Evolutionary conservation across 768 basidiomycete species (phyloP).

Genomic region (Bullera alba): DNA sequence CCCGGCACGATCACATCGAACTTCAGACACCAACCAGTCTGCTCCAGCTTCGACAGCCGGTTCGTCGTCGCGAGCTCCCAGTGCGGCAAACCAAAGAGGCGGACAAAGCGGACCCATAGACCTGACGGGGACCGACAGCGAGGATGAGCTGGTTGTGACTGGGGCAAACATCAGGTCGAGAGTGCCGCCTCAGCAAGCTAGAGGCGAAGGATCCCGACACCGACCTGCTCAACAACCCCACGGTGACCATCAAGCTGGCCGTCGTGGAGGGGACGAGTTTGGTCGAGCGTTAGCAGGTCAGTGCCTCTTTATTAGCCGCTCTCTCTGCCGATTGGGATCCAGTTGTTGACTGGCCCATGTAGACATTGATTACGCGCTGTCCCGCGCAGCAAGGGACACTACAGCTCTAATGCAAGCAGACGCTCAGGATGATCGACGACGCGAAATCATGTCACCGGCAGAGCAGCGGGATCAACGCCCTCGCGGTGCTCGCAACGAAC

Average conservation of each 20-base stretch:
- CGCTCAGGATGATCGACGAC: conserved; percentile 11
- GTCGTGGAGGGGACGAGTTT: too few species aligned
- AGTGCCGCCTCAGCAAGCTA: not conserved
- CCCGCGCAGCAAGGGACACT: not conserved
- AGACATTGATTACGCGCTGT: conserved; percentile 9
- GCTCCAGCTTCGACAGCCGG: too few species aligned
- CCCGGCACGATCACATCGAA: too few species aligned
- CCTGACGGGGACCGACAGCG: conserved; percentile 3
- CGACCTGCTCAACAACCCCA: not conserved
- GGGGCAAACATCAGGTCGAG: not conserved
- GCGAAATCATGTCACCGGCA: conserved; percentile 11
- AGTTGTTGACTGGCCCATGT: not conserved
- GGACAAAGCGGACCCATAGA: not conserved
- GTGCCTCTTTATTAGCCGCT: not conserved
- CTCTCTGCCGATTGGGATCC: not conserved
- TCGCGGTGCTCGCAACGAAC: not conserved
- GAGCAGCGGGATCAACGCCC: not conserved
- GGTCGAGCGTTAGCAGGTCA: too few species aligned
- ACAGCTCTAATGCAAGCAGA: conserved; percentile 7
- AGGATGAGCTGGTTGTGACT: conserved; percentile 1
- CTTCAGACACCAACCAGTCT: too few species aligned
- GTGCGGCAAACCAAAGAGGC: not conserved
- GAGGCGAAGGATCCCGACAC: not conserved
- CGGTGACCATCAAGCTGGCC: not conserved
- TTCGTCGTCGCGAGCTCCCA: not conserved